phyloP scores from a whole-genome alignment of 305 asterid species.

The Solanum aculeatissimum region DNA sequence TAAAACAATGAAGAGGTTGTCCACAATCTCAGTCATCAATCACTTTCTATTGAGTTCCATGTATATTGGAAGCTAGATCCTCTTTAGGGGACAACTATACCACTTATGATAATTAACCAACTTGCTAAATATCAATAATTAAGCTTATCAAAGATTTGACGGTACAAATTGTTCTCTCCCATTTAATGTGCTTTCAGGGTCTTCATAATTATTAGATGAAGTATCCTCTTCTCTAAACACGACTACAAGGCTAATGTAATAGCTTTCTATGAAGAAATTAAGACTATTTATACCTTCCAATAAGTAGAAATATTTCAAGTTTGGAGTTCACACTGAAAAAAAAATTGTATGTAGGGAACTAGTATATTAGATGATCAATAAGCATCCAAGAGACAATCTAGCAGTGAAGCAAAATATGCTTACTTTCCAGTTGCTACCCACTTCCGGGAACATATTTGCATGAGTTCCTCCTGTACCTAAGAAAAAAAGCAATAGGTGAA shows the following conservation, averaged over 20 bases:
- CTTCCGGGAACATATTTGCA: conserved; percentile 62
- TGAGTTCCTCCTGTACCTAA: conserved; percentile 59
- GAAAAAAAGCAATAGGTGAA: background rate
- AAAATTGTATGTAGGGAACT: background rate
- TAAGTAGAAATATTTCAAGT: background rate
- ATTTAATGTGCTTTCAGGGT: background rate
- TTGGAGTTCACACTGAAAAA: background rate
- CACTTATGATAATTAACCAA: background rate
- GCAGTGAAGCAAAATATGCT: background rate
- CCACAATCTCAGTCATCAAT: background rate
- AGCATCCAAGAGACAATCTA: background rate
- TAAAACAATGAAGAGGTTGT: background rate
- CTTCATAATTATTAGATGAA: background rate
- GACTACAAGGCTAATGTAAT: background rate
- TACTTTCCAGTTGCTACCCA: conserved; percentile 81
- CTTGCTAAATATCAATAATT: background rate
- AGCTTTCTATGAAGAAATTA: background rate
- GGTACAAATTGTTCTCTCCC: background rate
- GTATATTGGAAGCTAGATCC: background rate
- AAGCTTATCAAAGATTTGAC: background rate
- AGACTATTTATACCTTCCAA: background rate
- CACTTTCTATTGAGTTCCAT: background rate
- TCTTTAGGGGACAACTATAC: background rate
- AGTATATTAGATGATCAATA: background rate
- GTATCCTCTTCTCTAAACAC: background rate